Percentiles rank a stretch among this genome's conserved stretches.
phyloP scores from a whole-genome alignment of 2,329 filamentous ascomycete genomes.

The Fusarium sterilihyphosum region DNA sequence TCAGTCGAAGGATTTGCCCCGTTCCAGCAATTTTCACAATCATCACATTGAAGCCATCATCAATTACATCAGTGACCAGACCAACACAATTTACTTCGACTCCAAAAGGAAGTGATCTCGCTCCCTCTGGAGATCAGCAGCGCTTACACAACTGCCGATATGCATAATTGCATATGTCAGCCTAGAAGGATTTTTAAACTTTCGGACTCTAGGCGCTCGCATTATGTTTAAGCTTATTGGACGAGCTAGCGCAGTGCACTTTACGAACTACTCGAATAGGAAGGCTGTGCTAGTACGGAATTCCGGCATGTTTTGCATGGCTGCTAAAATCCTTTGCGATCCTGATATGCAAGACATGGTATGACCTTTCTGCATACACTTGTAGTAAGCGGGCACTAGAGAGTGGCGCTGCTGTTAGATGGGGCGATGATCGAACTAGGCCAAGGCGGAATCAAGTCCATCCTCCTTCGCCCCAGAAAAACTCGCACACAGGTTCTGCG shows the following conservation, averaged over 20 bases:
- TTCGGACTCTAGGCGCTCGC: background rate
- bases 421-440: rapidly evolving
- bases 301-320: background rate
- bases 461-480: rapidly evolving
- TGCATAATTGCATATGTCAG: background rate
- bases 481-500: background rate
- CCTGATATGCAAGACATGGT: background rate
- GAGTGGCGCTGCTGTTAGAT: background rate
- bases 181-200: background rate
- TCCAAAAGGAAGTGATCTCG: background rate
- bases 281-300: background rate
- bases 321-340: background rate
- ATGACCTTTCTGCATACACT: background rate
- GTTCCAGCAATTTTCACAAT: background rate
- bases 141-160: background rate
- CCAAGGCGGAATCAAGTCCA: background rate
- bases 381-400: background rate
- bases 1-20: background rate
- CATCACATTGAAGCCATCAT: background rate
- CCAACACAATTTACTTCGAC: background rate
- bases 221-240: background rate
- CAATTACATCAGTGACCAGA: background rate
- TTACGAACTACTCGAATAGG: background rate
- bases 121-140: background rate
- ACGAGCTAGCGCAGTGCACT: background rate